Percentiles rank a stretch among this genome's conserved stretches.
These are phyloP conservation scores for Naganishia liquefaciens DNA, from an alignment of 1,284 basidiomycete genomes.

Conservation along the genomic window DNA sequence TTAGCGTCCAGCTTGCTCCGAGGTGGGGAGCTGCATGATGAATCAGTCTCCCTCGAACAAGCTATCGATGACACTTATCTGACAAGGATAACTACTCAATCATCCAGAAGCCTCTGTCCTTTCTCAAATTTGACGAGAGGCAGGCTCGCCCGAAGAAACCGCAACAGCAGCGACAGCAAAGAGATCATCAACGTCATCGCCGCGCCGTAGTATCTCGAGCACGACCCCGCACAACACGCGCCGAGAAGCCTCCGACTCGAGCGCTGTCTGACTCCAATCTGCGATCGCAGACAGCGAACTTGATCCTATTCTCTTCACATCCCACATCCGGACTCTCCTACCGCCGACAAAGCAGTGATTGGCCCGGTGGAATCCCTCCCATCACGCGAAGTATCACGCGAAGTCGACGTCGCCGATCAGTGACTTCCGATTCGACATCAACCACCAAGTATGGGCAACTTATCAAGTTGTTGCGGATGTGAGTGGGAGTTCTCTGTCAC, in stretches of 20 bases:
- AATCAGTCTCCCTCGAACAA: no score
- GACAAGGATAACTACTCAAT: no score
- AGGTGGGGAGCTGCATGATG: no score
- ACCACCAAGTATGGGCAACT: slow-evolving; percentile 27
- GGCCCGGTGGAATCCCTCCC: neutral
- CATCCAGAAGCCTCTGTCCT: no score
- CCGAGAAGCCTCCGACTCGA: slow-evolving; percentile 15
- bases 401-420: slow-evolving; percentile 9
- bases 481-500: slow-evolving; percentile 2
- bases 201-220: neutral
- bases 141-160: no score
- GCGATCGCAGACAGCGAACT: slow-evolving; percentile 10
- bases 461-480: slow-evolving; percentile 33
- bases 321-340: neutral
- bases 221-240: slow-evolving; percentile 8
- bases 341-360: slow-evolving; percentile 2
- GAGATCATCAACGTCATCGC: slow-evolving; percentile 21
- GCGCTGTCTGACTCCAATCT: slow-evolving; percentile 6
- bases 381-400: neutral
- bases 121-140: no score
- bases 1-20: no score
- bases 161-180: no score
- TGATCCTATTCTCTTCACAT: neutral
- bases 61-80: no score
- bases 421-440: slow-evolving; percentile 1